phyloP scores from a whole-genome alignment of 352 stramenopile genomes.

The Elongisporangium prolatum region DNA sequence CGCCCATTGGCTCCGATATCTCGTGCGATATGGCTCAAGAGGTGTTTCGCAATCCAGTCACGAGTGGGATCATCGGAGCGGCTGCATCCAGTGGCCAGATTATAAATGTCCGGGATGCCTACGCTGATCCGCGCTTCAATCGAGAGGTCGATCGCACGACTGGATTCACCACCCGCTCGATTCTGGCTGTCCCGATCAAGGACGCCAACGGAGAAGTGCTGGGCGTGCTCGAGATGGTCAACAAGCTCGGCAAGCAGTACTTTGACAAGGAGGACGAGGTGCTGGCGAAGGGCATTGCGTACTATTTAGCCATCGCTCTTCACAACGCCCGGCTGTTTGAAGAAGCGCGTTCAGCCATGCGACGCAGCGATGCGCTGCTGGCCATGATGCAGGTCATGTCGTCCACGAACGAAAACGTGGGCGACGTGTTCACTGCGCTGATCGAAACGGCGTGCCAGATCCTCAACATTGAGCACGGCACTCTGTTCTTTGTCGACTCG shows the following conservation, averaged over 20 bases:
- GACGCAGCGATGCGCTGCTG: slow-evolving; percentile 62
- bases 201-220: slow-evolving; percentile 61
- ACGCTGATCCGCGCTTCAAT: slow-evolving; percentile 64
- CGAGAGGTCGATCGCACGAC: slow-evolving; percentile 48
- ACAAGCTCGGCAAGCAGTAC: slow-evolving; percentile 63
- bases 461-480: slow-evolving; percentile 53
- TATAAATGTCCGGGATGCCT: slow-evolving; percentile 77
- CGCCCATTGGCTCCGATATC: slow-evolving; percentile 39
- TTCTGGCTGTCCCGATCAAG: slow-evolving; percentile 82
- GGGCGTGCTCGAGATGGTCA: slow-evolving; percentile 59
- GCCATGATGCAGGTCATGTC: slow-evolving; percentile 55
- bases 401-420: slow-evolving; percentile 41
- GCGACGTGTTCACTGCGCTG: slow-evolving; percentile 35
- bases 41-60: slow-evolving; percentile 47
- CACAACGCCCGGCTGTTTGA: slow-evolving; percentile 65
- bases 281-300: slow-evolving; percentile 52
- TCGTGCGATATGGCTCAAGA: slow-evolving; percentile 32
- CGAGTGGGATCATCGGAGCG: slow-evolving; percentile 43
- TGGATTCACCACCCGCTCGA: slow-evolving; percentile 61
- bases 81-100: slow-evolving; percentile 62
- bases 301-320: slow-evolving; percentile 63
- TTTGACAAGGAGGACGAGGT: slow-evolving; percentile 74
- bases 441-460: slow-evolving; percentile 44
- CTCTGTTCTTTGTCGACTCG: slow-evolving; percentile 77
- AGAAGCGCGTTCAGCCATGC: slow-evolving; percentile 41